phyloP scores from a whole-genome alignment of 257 asterid species.

The Solanum bukasovii region DNA sequence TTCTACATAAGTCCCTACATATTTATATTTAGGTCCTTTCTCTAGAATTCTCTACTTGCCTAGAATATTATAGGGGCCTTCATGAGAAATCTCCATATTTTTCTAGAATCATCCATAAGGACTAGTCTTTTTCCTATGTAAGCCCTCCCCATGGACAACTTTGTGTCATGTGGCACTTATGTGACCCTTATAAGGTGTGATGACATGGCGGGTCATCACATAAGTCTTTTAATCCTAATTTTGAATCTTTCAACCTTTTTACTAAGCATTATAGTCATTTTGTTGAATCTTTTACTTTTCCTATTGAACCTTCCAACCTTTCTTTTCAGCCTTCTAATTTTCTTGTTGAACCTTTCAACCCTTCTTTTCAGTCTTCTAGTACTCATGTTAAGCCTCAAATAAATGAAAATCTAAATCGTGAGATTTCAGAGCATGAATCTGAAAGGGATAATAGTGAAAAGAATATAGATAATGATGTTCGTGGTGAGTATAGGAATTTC shows the following conservation, averaged over 20 bases:
- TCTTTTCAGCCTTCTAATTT: background rate
- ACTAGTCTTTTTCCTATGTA: background rate
- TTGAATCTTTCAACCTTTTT: background rate
- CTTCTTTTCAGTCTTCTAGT: no score
- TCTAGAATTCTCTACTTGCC: background rate
- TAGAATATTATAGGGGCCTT: no score
- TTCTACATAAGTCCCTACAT: background rate
- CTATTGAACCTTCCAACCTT: background rate
- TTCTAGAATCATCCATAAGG: background rate
- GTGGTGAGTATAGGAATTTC: background rate
- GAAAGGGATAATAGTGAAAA: background rate
- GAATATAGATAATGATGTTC: background rate
- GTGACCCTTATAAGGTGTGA: background rate
- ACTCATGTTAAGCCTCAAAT: background rate
- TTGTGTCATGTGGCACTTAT: background rate
- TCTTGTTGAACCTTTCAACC: background rate
- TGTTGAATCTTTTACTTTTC: background rate
- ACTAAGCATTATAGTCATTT: background rate
- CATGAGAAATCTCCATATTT: background rate
- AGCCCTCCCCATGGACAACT: background rate
- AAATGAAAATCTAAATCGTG: background rate
- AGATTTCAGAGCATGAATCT: background rate
- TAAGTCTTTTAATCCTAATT: background rate
- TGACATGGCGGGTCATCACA: background rate
- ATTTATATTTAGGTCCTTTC: background rate